Evolutionary conservation across 495 filamentous ascomycete genomes (phyloP).

Genomic region (Aspergillus conjunctus): DNA sequence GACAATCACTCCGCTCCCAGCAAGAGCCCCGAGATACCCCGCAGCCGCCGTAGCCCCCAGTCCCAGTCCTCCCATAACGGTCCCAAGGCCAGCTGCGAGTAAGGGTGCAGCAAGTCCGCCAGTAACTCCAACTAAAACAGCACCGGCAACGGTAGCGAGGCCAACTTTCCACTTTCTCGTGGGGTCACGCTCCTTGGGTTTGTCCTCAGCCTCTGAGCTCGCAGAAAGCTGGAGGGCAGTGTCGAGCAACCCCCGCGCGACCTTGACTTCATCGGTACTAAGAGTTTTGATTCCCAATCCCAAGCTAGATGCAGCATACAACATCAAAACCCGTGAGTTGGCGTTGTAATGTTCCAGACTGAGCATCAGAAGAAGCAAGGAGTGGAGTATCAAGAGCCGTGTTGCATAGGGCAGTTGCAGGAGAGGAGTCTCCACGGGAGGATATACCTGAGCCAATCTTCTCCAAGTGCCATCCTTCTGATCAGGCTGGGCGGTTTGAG

Average conservation of each 20-base stretch:
- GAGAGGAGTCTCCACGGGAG: constrained; percentile 49
- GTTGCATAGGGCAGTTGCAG: constrained; percentile 42
- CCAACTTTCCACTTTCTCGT: constrained; percentile 79
- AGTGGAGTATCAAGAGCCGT: constrained; percentile 54
- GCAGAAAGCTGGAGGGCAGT: constrained; percentile 69
- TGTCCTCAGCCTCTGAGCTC: constrained; percentile 67
- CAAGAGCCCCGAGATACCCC: constrained; percentile 74
- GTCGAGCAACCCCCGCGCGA: constrained; percentile 73
- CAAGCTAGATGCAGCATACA: constrained; percentile 69
- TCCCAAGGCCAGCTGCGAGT: constrained; percentile 78
- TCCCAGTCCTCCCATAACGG: constrained; percentile 77
- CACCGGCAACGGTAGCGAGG: constrained; percentile 76
- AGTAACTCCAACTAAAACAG: constrained; percentile 78
- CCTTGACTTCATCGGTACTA: constrained; percentile 69
- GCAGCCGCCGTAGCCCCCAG: constrained; percentile 78
- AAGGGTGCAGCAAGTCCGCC: constrained; percentile 81
- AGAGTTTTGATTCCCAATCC: constrained; percentile 64
- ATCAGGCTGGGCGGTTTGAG: constrained; percentile 22
- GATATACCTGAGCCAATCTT: constrained; percentile 46
- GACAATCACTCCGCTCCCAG: constrained; percentile 73
- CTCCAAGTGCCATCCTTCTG: constrained; percentile 32
- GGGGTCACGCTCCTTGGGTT: constrained; percentile 64
- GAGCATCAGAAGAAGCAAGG: constrained; percentile 71
- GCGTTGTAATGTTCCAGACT: constrained; percentile 81
- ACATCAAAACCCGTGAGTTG: constrained; percentile 72